Percentiles rank a stretch among this genome's conserved stretches.
Evolutionary conservation across 495 filamentous ascomycete species (phyloP).

Genomic region (Trichoderma gamsii): DNA sequence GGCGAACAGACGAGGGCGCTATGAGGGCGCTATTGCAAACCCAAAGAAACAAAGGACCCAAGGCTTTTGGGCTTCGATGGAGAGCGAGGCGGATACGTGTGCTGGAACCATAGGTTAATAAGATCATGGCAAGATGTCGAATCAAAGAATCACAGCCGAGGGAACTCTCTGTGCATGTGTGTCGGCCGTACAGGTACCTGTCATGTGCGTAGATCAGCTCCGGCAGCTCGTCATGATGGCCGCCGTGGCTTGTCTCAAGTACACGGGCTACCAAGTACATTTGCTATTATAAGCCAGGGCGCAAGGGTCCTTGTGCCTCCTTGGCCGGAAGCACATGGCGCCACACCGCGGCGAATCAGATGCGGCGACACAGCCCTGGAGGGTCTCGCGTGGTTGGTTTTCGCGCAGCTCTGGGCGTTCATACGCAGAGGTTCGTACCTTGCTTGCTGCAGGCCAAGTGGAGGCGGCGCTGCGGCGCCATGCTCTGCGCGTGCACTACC

Average conservation of each 20-base stretch:
- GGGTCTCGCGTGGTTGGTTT: conserved; percentile 5
- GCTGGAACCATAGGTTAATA: not conserved
- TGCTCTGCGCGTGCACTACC: not conserved
- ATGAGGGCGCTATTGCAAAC: not conserved
- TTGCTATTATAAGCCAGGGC: not conserved
- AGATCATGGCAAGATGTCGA: not conserved
- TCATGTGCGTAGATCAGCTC: conserved; percentile 10
- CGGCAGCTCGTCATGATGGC: not conserved
- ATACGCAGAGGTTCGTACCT: not conserved
- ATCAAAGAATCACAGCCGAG: conserved; percentile 11
- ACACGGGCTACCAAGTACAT: not conserved
- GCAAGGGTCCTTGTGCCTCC: not conserved
- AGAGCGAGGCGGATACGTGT: not conserved
- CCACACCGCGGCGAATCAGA: not conserved
- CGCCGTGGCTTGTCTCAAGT: not conserved
- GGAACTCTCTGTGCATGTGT: conserved; percentile 9
- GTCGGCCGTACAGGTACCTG: not conserved
- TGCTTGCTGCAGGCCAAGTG: conserved; percentile 14
- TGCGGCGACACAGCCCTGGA: not conserved
- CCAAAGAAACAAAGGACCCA: not conserved
- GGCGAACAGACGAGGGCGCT: not conserved
- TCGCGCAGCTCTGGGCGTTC: not conserved
- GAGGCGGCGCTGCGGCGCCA: not conserved
- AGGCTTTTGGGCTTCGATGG: not conserved
- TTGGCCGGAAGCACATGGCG: not conserved